Evolutionary conservation across 2,329 filamentous ascomycete genomes (phyloP), one percentile per base, ranked within the genome.

Genomic region (Aspergillus brasiliensis): DNA sequence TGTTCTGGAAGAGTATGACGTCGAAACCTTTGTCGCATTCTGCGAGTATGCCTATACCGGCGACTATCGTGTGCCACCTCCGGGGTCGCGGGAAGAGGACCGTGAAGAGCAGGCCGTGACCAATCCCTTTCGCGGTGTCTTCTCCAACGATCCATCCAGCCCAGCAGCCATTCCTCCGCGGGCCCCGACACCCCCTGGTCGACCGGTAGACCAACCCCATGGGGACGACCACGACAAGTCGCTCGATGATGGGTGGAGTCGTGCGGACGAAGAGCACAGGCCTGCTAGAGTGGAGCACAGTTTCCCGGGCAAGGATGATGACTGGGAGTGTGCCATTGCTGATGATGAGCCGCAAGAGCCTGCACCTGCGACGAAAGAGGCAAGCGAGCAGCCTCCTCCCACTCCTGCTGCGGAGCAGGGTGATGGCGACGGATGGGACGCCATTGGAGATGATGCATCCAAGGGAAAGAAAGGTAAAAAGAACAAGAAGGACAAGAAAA

Each of bases 21-120:
- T 80, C 11, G 76, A 78, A 47, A 82, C 80, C 1, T 83, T 83
- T 60, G 71, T 78, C 27, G 77, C 76, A 2, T 82, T 83, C 64
- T 78, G 75, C 61, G 77, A 83, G 62, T 83, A 78, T 72, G 79
- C 80, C 11, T 83, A 83, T 59, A 82, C 78, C 0, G 79, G 80
- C 8, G 73, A 81, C 55, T 83, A 82, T 61, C 73, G 65, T 10
- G 75, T 77, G 27, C 79, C 73, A 3, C 62, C 58, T 25, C 70
- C 71, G 8, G 62, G 64, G 28, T 62, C 42, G 10, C 59, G 61
- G 7, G 68, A 71, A 49, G 68, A 70, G 8, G 59, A 65, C 13
- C 62, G 56, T 10, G 40, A 59, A 25, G 62, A 63, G 3, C 57
- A 63, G 23, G 53, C 61, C 7, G 62, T 69, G 13, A 61, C 57